phyloP scores from a whole-genome alignment of 208 protist species.

The Acanthamoeba culbertsoni region DNA sequence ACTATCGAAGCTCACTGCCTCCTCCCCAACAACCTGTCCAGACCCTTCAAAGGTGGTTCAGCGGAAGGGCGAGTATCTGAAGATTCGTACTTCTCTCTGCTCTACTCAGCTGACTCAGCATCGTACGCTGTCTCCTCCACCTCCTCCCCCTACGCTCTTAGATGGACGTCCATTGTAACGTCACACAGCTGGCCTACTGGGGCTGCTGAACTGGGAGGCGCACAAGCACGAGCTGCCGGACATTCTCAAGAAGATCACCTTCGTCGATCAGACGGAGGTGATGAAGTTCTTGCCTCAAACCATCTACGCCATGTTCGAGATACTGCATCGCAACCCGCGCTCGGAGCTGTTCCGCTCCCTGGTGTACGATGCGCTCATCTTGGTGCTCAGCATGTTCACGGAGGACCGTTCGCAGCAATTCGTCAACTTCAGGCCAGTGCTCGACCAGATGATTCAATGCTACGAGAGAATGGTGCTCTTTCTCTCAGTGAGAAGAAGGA shows the following conservation, averaged over 20 bases:
- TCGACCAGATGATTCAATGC: slow-evolving; percentile 61
- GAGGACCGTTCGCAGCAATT: slow-evolving; percentile 12
- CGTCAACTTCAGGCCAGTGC: slow-evolving; percentile 54
- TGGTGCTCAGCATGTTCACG: slow-evolving; percentile 26
- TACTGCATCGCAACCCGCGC: background rate
- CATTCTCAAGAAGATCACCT: slow-evolving; percentile 66
- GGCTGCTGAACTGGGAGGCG: background rate
- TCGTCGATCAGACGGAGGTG: slow-evolving; percentile 62
- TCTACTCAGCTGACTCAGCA: slow-evolving; percentile 67
- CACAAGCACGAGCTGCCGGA: slow-evolving; percentile 28
- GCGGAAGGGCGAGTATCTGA: slow-evolving; percentile 63
- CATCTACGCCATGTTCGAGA: slow-evolving; percentile 66
- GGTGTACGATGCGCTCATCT: slow-evolving; percentile 17
- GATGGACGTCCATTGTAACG: background rate
- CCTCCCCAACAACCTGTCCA: background rate
- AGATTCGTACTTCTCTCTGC: slow-evolving; percentile 54
- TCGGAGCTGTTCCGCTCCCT: background rate
- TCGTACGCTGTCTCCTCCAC: slow-evolving; percentile 6
- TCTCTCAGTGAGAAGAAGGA: background rate
- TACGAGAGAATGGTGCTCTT: too few species aligned
- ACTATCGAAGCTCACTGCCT: background rate
- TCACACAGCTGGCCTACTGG: background rate
- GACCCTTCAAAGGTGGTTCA: background rate
- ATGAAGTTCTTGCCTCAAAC: slow-evolving; percentile 72
- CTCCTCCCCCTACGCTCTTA: background rate